Evolutionary conservation across 2,329 filamentous ascomycete species (phyloP), one percentile per base, ranked within the genome.

Genomic region (Botrytis paeoniae): DNA sequence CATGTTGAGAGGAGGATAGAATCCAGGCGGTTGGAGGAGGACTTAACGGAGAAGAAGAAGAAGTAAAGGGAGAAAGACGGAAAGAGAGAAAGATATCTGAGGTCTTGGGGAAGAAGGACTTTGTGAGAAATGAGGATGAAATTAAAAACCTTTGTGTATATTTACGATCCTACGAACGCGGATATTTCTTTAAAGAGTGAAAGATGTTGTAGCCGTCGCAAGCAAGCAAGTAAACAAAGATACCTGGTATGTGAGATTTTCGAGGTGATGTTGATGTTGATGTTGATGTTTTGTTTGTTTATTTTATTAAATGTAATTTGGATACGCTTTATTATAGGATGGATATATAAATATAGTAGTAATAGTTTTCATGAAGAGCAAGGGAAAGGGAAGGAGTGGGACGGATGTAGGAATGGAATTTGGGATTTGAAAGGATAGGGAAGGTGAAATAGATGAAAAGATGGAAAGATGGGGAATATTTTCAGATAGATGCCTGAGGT

Each of bases 151-250:
- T 69, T 72, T 72, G 57, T 72, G 70, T 74, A 74, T 65, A 74
- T 69, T 72, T 72, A 72, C 41, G 70, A 72, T 73, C 51, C 39
- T 72, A 70, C 59, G 68, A 73, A 60, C 35, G 70, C 69, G 60
- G 72, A 70, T 70, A 51, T 43, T 37, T 65, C 45, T 63, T n/a
- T 32, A 20, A 48, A 51, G 37, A 14, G 37, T 48, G 6, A 64
- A 37, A 66, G 35, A 70, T 25, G 29, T 62, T 62, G 16, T 18
- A 41, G 39, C 25, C 8, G 25, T 41, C 14, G 59, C n/a, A 45
- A 37, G 43, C 48, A n/a, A 54, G n/a, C n/a, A 57, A 37, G 43
- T 25, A n/a, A 54, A 16, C n/a, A 57, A 29, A 57, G 51, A 66
- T 66, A 51, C 3, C 22, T 66, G 22, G 43, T 66, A 37, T 48